Percentiles rank a stretch among this genome's conserved stretches.
Conservation (phyloP, 768 basidiomycete species). For the Heimioporus sp. region DNA sequence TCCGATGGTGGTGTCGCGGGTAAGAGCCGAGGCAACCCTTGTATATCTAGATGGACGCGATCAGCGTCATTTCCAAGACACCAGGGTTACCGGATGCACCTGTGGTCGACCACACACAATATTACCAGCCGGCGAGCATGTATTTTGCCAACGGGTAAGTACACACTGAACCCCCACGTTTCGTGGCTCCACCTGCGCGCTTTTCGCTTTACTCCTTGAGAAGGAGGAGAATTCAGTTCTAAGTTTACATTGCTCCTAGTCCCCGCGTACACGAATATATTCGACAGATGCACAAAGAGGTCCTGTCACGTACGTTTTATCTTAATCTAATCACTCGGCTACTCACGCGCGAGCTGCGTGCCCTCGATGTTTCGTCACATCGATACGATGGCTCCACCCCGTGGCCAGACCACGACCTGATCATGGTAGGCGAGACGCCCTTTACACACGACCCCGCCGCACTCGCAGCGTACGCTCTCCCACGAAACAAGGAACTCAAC, state of each 20-base stretch:
- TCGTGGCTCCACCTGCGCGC: slow-evolving; percentile 6
- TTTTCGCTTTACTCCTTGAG: not conserved
- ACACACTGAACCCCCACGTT: slow-evolving; percentile 3
- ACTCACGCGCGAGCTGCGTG: slow-evolving; percentile 1
- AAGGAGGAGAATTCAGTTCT: not conserved
- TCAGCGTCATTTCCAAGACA: slow-evolving; percentile 65
- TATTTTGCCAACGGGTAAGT: slow-evolving; percentile 60
- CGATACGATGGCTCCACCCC: slow-evolving; percentile 3
- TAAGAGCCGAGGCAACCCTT: not conserved
- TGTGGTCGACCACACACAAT: slow-evolving; percentile 46
- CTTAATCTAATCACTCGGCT: slow-evolving; percentile 16
- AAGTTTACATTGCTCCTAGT: slow-evolving; percentile 31
- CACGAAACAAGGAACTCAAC: slow-evolving; percentile 57
- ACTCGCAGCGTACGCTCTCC: slow-evolving; percentile 56
- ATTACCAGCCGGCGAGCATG: slow-evolving; percentile 53
- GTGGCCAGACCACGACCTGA: slow-evolving; percentile 48
- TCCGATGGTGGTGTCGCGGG: not conserved
- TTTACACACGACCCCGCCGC: slow-evolving; percentile 51
- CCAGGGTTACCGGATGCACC: slow-evolving; percentile 66
- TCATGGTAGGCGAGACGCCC: slow-evolving; percentile 66
- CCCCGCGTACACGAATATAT: slow-evolving; percentile 67
- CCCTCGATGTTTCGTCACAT: not conserved
- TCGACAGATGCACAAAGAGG: slow-evolving; percentile 60
- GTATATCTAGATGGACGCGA: slow-evolving; percentile 58
- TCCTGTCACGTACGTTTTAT: slow-evolving; percentile 51